These are phyloP conservation scores for Rhodosporidiobolus odoratus DNA, from an alignment of 768 basidiomycete species.

Conservation along the genomic window DNA sequence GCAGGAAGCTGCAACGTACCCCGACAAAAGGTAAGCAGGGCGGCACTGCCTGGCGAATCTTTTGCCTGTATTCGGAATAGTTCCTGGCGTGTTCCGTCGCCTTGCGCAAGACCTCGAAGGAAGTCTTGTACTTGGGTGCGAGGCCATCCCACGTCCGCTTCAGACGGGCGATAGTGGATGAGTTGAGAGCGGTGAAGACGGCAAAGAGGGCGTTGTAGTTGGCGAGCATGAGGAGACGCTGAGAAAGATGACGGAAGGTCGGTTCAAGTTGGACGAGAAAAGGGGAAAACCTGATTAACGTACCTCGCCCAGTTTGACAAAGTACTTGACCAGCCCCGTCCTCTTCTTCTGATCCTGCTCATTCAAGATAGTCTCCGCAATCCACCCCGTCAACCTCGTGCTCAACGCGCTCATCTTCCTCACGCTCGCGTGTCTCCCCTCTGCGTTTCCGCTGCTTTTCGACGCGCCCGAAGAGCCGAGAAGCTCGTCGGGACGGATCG, in stretches of 20 bases:
- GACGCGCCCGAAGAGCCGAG: slow-evolving; percentile 54
- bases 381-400: slow-evolving; percentile 91
- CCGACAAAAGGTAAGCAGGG: slow-evolving; percentile 95
- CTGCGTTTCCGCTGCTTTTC: slow-evolving; percentile 50
- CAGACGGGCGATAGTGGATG: slow-evolving; percentile 84
- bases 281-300: slow-evolving; percentile 45
- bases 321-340: slow-evolving; percentile 73
- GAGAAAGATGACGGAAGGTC: slow-evolving; percentile 14
- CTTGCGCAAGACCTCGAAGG: slow-evolving; percentile 71
- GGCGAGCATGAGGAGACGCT: slow-evolving; percentile 76
- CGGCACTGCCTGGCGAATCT: slow-evolving; percentile 77
- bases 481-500: slow-evolving; percentile 81
- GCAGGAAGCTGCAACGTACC: slow-evolving; percentile 49
- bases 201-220: slow-evolving; percentile 93
- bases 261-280: slow-evolving; percentile 7
- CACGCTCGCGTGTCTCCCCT: slow-evolving; percentile 59
- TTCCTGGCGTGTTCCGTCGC: slow-evolving; percentile 87
- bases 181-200: slow-evolving; percentile 88
- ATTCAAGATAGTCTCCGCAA: slow-evolving; percentile 85
- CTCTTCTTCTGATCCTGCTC: slow-evolving; percentile 85
- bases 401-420: slow-evolving; percentile 80
- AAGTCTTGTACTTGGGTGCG: slow-evolving; percentile 72
- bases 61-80: slow-evolving; percentile 82
- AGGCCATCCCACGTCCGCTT: slow-evolving; percentile 90
- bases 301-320: slow-evolving; percentile 87